Base-by-base conservation (phyloP, 176 grass and related monocot species). In the Aegilops sharonensis region DNA sequence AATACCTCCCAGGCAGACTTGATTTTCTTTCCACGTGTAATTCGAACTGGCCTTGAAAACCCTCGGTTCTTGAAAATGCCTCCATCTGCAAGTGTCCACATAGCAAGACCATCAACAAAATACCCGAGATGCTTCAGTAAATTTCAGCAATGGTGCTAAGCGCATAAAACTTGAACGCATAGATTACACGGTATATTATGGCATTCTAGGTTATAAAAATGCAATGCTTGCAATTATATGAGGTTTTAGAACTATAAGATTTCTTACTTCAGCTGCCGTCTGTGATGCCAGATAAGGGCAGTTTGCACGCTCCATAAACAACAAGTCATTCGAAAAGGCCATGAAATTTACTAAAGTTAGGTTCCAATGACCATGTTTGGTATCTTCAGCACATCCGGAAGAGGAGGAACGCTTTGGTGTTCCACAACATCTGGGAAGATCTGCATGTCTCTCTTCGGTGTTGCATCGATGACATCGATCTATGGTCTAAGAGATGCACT, bases 11-110 rank as follows among this genome's bases (percentile, higher is more conserved):
- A 78, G 74, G 60, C 85, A 89, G 76, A 75, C 66, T 72, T 29
- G 57, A 95, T 39, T 48, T 88, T 83, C 77, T 97, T 95, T 79
- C 92, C 95, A 74, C 95, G 89, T 81, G 95, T 95, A 77, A 97
- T 97, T 90, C 95, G 76, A 52, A 89, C 85, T 35, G 95, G 95
- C 82, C 92, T 90, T 29, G 95, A 70, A 95, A 97, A 18, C 29
- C 77, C 30, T 91, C 85, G 25, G 83, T 87, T 90, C 82, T 91
- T 68, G 89, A 93, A 78, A 95, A 95, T 59, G 79, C 89, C 63
- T 95, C 91, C 95, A 97, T 93, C 95, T 97, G 77, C 80, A 91
- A 48, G 34, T 24, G 32, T 54, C 35, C 32, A 52, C 6, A 29
- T 9, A 54, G 57, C 65, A 82, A 72, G 23, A 81, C 6, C 29